These are phyloP conservation scores for Nemania serpens DNA, from an alignment of 2,329 filamentous ascomycete genomes.

Conservation along the genomic window DNA sequence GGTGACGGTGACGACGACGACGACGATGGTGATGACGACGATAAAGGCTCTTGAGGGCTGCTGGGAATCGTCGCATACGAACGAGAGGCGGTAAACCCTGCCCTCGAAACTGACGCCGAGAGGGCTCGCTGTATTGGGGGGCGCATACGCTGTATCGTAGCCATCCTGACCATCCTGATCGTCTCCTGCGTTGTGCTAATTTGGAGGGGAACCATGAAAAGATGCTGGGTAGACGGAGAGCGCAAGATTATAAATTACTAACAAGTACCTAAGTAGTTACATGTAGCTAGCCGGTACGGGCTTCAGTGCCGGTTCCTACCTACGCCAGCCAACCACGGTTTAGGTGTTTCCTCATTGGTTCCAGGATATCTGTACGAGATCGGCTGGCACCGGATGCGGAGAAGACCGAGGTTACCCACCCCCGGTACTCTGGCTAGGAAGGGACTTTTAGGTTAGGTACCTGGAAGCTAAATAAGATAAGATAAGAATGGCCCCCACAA, in stretches of 20 bases:
- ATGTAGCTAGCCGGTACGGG: not conserved
- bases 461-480: not conserved
- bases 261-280: too few relatives aligned
- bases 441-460: too few relatives aligned
- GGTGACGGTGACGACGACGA: constrained; percentile 23
- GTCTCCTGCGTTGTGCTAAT: not conserved
- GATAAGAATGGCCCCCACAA: too few relatives aligned
- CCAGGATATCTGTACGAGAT: not conserved
- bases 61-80: constrained; percentile 41
- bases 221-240: too few relatives aligned
- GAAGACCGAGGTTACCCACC: constrained; percentile 12
- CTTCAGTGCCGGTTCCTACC: too few relatives aligned
- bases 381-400: constrained; percentile 19
- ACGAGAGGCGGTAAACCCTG: constrained; percentile 24
- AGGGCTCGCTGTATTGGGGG: constrained; percentile 39
- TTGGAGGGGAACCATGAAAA: too few relatives aligned
- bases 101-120: constrained; percentile 22
- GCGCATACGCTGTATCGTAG: constrained; percentile 36
- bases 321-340: constrained; percentile 11
- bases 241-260: too few relatives aligned
- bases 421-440: too few relatives aligned
- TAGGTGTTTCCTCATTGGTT: constrained; percentile 12
- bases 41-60: constrained; percentile 33
- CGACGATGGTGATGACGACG: constrained; percentile 25
- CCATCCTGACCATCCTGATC: constrained; percentile 29